Conservation (phyloP, 805 yeast species). For the Saccharomycopsis olivae region DNA sequence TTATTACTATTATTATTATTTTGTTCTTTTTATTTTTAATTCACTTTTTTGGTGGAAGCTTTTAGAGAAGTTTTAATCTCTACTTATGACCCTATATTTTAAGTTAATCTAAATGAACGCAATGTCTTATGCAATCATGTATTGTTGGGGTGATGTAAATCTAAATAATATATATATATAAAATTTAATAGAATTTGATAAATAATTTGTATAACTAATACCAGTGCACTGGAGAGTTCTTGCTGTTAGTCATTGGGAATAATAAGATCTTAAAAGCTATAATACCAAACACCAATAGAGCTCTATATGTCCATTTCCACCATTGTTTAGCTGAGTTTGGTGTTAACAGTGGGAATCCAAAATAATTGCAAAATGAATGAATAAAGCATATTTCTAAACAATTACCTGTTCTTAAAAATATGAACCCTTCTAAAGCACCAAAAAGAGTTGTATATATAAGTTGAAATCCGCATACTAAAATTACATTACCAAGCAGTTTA, state of each 20-base stretch:
- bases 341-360: constrained; percentile 49
- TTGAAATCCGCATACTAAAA: constrained; percentile 38
- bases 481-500: constrained; percentile 24
- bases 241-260: constrained; percentile 22
- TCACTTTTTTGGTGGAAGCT: too few relatives aligned
- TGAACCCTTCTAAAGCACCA: constrained; percentile 53
- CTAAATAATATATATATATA: too few relatives aligned
- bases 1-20: too few relatives aligned
- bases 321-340: constrained; percentile 19
- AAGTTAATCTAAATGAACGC: too few relatives aligned
- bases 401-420: constrained; percentile 42
- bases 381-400: constrained; percentile 47
- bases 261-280: constrained; percentile 27
- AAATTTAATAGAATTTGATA: too few relatives aligned
- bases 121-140: too few relatives aligned
- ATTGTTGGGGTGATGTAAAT: too few relatives aligned
- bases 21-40: too few relatives aligned
- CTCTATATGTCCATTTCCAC: constrained; percentile 29
- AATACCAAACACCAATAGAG: constrained; percentile 34
- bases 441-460: constrained; percentile 55
- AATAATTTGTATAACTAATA: not conserved
- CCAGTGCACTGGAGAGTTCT: constrained; percentile 18
- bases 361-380: constrained; percentile 58
- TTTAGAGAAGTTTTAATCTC: too few relatives aligned
- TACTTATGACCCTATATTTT: too few relatives aligned